phyloP scores from a whole-genome alignment of 257 asterid genomes.

The Forsythia suspensa region DNA sequence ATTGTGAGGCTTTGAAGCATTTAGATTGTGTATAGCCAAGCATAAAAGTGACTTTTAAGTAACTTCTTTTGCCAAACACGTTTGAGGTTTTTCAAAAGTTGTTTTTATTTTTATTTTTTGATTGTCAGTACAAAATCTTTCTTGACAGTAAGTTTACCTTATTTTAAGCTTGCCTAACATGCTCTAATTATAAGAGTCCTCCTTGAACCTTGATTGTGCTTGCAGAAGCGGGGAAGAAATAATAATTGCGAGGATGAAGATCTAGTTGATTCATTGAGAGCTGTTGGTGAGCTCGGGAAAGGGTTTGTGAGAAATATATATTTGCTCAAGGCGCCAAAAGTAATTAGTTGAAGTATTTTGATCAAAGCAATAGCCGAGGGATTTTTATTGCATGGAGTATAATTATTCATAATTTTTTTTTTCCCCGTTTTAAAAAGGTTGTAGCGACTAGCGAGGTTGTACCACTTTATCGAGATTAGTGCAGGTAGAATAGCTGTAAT shows the following conservation, averaged over 20 bases:
- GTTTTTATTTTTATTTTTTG: no score
- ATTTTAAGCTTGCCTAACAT: not conserved
- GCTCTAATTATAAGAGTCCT: not conserved
- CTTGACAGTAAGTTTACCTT: not conserved
- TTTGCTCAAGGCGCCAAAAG: conserved; percentile 68
- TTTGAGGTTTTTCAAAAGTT: not conserved
- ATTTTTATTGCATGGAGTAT: not conserved
- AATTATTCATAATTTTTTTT: not conserved
- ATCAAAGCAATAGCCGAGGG: not conserved
- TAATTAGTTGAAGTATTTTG: conserved; percentile 19
- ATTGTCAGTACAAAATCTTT: not conserved
- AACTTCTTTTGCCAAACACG: not conserved
- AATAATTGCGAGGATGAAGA: conserved; percentile 37
- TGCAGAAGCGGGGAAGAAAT: conserved; percentile 84
- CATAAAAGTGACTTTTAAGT: not conserved
- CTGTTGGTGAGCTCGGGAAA: conserved; percentile 81
- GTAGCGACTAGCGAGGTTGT: not conserved
- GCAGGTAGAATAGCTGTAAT: no score
- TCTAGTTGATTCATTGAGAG: conserved; percentile 46
- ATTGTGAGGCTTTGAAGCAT: conserved; percentile 3
- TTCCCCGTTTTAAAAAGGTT: not conserved
- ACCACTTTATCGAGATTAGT: no score
- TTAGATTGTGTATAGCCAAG: not conserved
- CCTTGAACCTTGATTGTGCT: conserved; percentile 14
- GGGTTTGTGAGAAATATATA: conserved; percentile 77